These are phyloP conservation scores for Casuarina equisetifolia DNA, from an alignment of 306 rosid genomes.

Conservation along the genomic window DNA sequence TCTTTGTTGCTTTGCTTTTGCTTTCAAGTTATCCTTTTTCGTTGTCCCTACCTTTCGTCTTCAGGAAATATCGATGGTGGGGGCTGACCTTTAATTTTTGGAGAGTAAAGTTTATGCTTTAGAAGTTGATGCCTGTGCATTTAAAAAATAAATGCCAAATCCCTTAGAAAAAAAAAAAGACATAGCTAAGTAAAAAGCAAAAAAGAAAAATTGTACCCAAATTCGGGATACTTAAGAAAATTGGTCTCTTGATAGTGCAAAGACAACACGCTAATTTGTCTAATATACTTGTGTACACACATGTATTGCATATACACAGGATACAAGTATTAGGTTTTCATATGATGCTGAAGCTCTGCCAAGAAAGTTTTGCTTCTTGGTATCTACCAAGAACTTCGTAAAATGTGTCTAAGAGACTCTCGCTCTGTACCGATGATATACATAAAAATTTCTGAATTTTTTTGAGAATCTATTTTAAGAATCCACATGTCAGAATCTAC, in stretches of 20 bases:
- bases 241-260: not conserved
- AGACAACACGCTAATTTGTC: not conserved
- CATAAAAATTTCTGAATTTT: not conserved
- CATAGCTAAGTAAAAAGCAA: too few species aligned
- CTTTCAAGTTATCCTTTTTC: not conserved
- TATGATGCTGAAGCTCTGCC: not conserved
- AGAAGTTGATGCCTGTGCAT: too few species aligned
- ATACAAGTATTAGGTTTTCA: too few species aligned
- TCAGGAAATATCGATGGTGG: too few species aligned
- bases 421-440: not conserved
- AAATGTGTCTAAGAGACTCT: not conserved
- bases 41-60: not conserved
- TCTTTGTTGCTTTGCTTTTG: not conserved
- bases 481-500: conserved; percentile 13
- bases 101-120: too few species aligned
- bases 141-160: too few species aligned
- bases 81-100: too few species aligned
- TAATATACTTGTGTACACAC: too few species aligned
- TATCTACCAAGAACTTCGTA: not conserved
- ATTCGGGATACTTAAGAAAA: too few species aligned
- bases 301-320: too few species aligned
- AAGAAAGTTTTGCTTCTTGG: not conserved
- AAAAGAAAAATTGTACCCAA: too few species aligned
- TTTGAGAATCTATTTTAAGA: not conserved
- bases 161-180: too few species aligned